Evolutionary conservation across 306 rosid species (phyloP), one percentile per base, ranked within the genome.

Genomic region (Corylus americana): DNA sequence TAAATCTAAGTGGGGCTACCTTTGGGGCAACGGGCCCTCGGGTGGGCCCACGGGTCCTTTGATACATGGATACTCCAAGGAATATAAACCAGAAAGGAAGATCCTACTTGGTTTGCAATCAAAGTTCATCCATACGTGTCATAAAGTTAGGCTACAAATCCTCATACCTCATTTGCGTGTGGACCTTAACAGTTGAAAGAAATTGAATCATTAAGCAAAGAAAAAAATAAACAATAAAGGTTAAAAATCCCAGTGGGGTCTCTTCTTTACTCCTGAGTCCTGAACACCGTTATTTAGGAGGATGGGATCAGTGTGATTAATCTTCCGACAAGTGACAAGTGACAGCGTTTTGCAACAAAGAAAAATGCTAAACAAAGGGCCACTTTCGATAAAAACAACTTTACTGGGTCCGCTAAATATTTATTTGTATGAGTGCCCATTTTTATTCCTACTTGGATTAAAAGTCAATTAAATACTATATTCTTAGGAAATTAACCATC

Each of bases 141-240:
- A 59, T 11, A 10, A 59, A 59, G 66, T 39, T 75, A 72, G 31
- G 55, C 77, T 67, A 54, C 74, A n/a, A 45, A 37, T 14, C 6
- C 13, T 68, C 59, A 51, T 14, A 51, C 53, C 59, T 80, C 63
- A 49, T 79, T 39, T 55, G 74, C 68, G 54, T 83, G 82, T 83
- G 80, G 87, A 83, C 80, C 79, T 82, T 29, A 70, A 70, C 29
- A 74, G 79, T 83, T 80, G 83, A 83, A 86, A 86, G 84, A 70
- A 74, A 74, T 79, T 74, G 87, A 83, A 80, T 58, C 55, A 20
- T 55, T 45, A 31, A 62, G 70, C 75, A 58, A 80, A 54, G 77
- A 83, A 80, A 80, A 29, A 29, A 29, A 29, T 29, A 29, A 29
- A 29, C 2, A 29, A 29, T 22, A 83, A 39, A 11, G 17, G 58